Evolutionary conservation across 805 yeast species (phyloP).

Genomic region (Ogataea populi-albae): DNA sequence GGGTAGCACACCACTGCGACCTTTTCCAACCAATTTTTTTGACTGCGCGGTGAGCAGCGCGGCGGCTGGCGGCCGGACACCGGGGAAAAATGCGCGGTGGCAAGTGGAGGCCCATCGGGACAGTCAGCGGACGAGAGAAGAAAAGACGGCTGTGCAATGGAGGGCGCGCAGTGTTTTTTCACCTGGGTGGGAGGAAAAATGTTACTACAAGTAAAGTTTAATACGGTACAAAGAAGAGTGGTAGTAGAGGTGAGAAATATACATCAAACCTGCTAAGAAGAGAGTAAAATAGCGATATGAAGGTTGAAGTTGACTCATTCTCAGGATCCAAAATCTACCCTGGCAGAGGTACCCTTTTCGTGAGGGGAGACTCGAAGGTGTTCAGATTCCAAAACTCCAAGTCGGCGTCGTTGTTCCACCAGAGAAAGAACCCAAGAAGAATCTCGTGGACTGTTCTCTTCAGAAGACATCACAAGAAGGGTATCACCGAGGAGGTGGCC

Average conservation of each 20-base stretch:
- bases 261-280: constrained; percentile 10
- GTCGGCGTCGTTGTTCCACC: constrained; percentile 96
- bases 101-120: too few relatives aligned
- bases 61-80: too few relatives aligned
- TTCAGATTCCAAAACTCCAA: constrained; percentile 99
- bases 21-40: too few relatives aligned
- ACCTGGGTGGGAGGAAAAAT: too few relatives aligned
- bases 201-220: too few relatives aligned
- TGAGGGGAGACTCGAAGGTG: constrained; percentile 99
- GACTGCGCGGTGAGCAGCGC: too few relatives aligned
- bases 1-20: too few relatives aligned
- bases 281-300: constrained; percentile 55
- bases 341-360: constrained; percentile 99
- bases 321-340: constrained; percentile 99
- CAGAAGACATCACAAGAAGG: constrained; percentile 99
- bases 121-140: too few relatives aligned
- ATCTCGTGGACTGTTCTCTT: constrained; percentile 98
- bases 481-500: constrained; percentile 96
- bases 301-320: constrained; percentile 99
- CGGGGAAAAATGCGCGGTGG: too few relatives aligned
- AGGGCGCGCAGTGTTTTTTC: too few relatives aligned
- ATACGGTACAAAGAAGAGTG: not conserved
- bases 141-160: too few relatives aligned
- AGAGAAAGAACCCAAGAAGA: constrained; percentile 99
- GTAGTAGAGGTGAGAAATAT: constrained; percentile 1